phyloP scores from a whole-genome alignment of 306 rosid genomes.

The Prunus kanzakura region DNA sequence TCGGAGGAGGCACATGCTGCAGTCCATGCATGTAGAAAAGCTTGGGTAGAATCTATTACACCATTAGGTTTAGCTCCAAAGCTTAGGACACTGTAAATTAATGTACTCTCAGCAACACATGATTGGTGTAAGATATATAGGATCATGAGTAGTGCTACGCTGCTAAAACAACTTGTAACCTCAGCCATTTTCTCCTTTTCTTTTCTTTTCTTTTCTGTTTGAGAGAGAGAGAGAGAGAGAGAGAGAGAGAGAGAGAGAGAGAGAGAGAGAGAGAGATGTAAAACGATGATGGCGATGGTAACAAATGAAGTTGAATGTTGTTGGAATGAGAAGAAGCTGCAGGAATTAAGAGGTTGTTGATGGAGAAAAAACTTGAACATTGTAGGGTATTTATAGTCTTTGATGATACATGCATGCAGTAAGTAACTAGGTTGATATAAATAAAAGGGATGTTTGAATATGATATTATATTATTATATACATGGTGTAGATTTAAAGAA shows the following conservation, averaged over 20 bases:
- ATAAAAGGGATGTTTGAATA: too few species aligned
- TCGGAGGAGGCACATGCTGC: conserved; percentile 30
- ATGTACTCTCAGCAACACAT: neutral
- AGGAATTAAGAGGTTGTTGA: neutral
- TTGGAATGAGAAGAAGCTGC: too few species aligned
- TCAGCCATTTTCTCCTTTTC: neutral
- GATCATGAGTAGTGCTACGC: neutral
- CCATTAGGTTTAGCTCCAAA: conserved; percentile 42
- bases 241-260: neutral
- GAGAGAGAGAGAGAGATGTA: neutral
- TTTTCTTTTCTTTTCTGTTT: neutral
- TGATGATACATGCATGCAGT: too few species aligned
- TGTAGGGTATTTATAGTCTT: too few species aligned
- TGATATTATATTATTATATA: too few species aligned
- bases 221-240: neutral
- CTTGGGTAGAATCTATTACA: conserved; percentile 31
- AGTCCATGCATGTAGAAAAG: conserved; percentile 39
- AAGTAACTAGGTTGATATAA: too few species aligned
- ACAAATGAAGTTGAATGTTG: neutral
- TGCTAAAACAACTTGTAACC: neutral
- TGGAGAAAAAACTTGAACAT: too few species aligned
- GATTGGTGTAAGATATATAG: neutral
- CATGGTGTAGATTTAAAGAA: too few species aligned
- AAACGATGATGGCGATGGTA: neutral
- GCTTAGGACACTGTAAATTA: conserved; percentile 30